These are phyloP conservation scores for Diplogelasinospora grovesii DNA, from an alignment of 495 filamentous ascomycete genomes.

Conservation along the genomic window DNA sequence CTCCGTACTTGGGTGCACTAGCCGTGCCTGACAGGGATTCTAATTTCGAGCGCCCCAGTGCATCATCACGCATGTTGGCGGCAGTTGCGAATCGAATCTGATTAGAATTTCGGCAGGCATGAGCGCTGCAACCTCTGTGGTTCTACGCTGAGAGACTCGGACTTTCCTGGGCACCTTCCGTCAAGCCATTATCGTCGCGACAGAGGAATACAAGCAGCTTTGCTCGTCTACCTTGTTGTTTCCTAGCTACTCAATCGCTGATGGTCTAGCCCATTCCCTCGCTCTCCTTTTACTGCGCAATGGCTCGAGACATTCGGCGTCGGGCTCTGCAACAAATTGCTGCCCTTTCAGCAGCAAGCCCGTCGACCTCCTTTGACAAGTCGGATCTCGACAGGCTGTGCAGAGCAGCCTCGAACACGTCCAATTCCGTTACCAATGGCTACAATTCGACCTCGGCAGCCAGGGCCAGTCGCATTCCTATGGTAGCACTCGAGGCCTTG, in stretches of 20 bases:
- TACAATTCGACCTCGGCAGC: conserved; percentile 6
- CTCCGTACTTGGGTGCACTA: too few relatives aligned
- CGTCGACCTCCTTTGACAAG: conserved; percentile 43
- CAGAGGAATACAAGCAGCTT: too few relatives aligned
- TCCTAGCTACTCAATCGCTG: too few relatives aligned
- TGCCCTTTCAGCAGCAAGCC: conserved; percentile 49
- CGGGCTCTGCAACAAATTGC: conserved; percentile 68
- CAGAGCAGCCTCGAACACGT: conserved; percentile 43
- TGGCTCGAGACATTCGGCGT: conserved; percentile 50
- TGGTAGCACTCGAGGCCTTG: conserved; percentile 41
- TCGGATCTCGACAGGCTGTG: conserved; percentile 61
- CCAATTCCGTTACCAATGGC: conserved; percentile 28
- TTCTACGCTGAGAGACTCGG: too few relatives aligned
- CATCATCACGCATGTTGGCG: neutral
- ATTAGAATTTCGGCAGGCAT: too few relatives aligned
- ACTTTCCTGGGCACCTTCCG: too few relatives aligned
- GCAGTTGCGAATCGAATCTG: conserved; percentile 1
- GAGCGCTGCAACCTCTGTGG: too few relatives aligned
- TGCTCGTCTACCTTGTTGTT: too few relatives aligned
- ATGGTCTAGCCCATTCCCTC: too few relatives aligned
- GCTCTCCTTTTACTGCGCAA: too few relatives aligned
- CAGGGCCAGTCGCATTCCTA: conserved; percentile 35
- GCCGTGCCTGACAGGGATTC: neutral
- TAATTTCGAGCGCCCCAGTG: conserved; percentile 2
- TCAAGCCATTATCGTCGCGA: too few relatives aligned